A percentile compares a stretch with the other conserved stretches of the same genome.
phyloP scores from a whole-genome alignment of 805 yeast genomes.

The Crinitomyces ghanaensis region DNA sequence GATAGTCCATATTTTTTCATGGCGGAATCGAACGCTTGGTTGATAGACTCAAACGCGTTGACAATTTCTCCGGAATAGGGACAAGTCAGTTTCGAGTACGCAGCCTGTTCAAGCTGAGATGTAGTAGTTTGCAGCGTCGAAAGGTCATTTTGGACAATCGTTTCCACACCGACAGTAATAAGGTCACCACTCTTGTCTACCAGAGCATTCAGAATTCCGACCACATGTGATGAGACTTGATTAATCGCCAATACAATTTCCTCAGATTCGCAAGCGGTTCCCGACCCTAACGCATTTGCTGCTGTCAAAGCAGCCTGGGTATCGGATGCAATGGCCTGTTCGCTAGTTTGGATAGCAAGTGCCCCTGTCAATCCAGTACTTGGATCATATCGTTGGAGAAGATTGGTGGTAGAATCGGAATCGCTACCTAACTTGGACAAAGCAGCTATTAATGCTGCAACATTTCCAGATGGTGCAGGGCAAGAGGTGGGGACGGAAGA shows the following conservation, averaged over 20 bases:
- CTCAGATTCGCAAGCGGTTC: slow-evolving; percentile 11
- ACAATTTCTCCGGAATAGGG: background rate
- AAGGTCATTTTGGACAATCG: slow-evolving; percentile 3
- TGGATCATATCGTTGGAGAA: slow-evolving; percentile 5
- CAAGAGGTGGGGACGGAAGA: too few relatives aligned
- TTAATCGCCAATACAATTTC: slow-evolving; percentile 4
- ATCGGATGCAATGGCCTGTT: slow-evolving; percentile 14
- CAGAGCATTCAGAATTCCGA: slow-evolving; percentile 15
- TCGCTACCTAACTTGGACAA: slow-evolving; percentile 9
- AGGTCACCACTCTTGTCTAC: slow-evolving; percentile 18
- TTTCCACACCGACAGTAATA: slow-evolving; percentile 13
- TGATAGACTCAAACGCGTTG: background rate
- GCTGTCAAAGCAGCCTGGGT: slow-evolving; percentile 10
- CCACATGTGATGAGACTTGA: slow-evolving; percentile 10
- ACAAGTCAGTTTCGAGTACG: background rate
- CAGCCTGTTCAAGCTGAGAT: background rate
- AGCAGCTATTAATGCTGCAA: slow-evolving; percentile 8
- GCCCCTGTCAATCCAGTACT: slow-evolving; percentile 21
- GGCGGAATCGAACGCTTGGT: slow-evolving; percentile 1
- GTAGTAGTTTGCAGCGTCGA: background rate
- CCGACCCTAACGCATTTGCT: slow-evolving; percentile 8
- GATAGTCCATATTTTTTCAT: background rate
- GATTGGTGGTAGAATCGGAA: slow-evolving; percentile 7
- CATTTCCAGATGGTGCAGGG: slow-evolving; percentile 8
- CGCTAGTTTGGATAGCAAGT: slow-evolving; percentile 20